Base-by-base conservation (phyloP, 208 protist species). In the Crithidia fasciculata region DNA sequence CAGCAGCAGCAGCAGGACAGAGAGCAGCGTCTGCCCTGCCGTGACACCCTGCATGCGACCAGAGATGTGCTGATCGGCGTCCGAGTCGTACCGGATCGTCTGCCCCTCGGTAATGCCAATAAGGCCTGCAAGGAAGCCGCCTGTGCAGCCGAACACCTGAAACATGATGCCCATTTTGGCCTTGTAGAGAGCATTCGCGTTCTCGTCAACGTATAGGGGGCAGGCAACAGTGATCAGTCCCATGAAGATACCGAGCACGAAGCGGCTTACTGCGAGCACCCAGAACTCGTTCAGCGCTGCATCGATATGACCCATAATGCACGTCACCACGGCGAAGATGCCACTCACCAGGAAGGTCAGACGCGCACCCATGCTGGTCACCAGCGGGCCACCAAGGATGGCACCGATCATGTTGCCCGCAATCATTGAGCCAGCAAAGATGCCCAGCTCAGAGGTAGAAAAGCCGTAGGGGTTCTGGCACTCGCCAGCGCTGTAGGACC, bases 381-480 rank as follows among this genome's bases (percentile, higher is more conserved):
- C 63, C 6, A 88, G 64, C 55, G 57, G 18, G 0, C 77, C 81
- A n/a, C 72, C 71, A 43, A 80, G 60, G 0, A 91, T 49, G 1
- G 89, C 80, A 44, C 89, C 86, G 58, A 89, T 39, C 72, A 82
- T 76, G 64, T 66, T 68, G 47, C 85, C 89, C 10, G 87, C 65
- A 59, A 90, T 90, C 83, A 91, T 86, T 6, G 81, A 68, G 28
- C 79, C 78, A 19, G 85, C 80, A 62, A 93, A 89, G 58, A 89
- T 75, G 43, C 82, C 87, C 16, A 62, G 78, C 19, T 88, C 52
- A 5, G 61, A 60, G 5, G 3, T 18, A 4, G 60, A 69, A 77
- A 80, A 91, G 16, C 87, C 90, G 13, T 43, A 63, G 1, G 66
- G 68, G 79, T 92, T 85, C 61, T 81, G 70, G 72, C 88, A 93